Evolutionary conservation across 2,329 filamentous ascomycete genomes (phyloP).

Genomic region (Verticillium dahliae): DNA sequence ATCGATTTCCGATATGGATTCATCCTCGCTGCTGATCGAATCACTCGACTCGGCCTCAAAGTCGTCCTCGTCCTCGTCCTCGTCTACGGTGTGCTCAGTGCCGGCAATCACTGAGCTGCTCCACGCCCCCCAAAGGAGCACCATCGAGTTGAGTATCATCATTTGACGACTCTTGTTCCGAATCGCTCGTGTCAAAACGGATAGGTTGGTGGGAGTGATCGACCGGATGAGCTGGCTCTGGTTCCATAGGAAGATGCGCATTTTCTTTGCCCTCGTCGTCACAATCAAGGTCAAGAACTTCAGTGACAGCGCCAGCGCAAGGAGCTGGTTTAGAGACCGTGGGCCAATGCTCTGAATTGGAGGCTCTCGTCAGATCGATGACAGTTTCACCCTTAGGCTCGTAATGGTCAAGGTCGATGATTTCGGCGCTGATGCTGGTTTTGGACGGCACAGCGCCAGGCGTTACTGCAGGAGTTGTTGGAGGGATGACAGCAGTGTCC

Average conservation of each 20-base stretch:
- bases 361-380: not conserved
- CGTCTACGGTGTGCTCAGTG: not conserved
- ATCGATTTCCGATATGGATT: not conserved
- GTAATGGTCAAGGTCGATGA: not conserved
- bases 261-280: constrained; percentile 13
- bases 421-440: not conserved
- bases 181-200: not conserved
- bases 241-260: not conserved
- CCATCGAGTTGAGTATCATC: not conserved
- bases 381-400: not conserved
- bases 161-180: not conserved
- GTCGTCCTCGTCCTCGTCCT: not conserved
- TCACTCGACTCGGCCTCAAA: not conserved
- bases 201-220: not conserved
- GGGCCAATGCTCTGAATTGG: not conserved
- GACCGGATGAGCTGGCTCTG: not conserved
- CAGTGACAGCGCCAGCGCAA: not conserved
- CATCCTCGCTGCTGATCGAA: not conserved
- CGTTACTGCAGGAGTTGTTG: not conserved
- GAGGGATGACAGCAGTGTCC: not conserved
- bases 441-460: not conserved
- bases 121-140: not conserved
- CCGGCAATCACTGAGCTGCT: not conserved
- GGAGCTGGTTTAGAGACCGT: not conserved
- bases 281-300: constrained; percentile 14